Base-by-base conservation (phyloP, 2,329 filamentous ascomycete species). In the Fusarium robinianum region DNA sequence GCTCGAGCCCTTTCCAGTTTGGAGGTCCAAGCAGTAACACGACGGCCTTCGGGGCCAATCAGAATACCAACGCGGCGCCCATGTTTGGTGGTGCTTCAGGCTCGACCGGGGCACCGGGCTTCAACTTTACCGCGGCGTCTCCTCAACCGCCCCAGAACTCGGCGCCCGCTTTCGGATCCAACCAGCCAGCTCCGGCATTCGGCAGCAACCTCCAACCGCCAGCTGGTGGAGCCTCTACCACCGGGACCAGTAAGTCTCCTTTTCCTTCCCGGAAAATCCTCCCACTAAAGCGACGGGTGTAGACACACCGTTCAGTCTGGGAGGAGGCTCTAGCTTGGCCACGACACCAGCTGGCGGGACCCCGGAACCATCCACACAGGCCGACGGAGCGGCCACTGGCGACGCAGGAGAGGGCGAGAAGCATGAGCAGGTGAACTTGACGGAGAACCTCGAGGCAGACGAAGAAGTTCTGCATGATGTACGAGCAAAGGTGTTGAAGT, bases 391-490 rank as follows among this genome's bases (percentile, higher is more conserved):
- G 57, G 70, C 70, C 33, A 55, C 54, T 25, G 62, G 47, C 26
- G 64, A 67, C 17, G 75, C 80, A 51, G 80, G 81, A 54, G 78
- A 78, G 41, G 76, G 73, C 48, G 80, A 80, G 61, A 76, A 78
- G 62, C 78, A 88, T 48, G 79, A 84, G 64, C 85, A 88, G 66
- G 79, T 88, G 53, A 84, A 85, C 62, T 76, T 92, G 57, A 83
- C 83, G 38, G 75, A 79, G 53, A 79, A 78, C 41, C 80, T 81
- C 11, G 86, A 91, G 64, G 84, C 87, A 63, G 78, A 88, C 44
- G 88, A 94, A 65, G 77, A 81, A 21, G 73, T 84, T 24, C 65
- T 90, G 14, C 79, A 87, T 64, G 85, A 92, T 62, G 77, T 86
- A 10, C 80, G 84, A 16, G 83, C 84, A 30, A 89, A 88, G 66